A percentile compares a stretch with the other conserved stretches of the same genome.
Conservation (phyloP, 805 yeast genomes). For the Torulaspora microellipsoides region DNA sequence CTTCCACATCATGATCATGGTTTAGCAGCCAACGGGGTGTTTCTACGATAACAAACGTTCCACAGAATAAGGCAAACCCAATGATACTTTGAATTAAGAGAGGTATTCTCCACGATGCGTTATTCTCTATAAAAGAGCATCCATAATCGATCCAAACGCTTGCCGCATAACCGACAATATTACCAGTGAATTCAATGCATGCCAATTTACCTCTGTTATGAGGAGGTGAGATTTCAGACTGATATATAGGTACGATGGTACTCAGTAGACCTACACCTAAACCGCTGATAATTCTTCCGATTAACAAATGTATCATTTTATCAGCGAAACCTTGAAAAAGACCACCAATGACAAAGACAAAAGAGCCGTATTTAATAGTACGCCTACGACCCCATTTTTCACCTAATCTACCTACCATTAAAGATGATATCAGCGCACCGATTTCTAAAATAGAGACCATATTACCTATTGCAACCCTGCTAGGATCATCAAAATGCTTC, state of each 20-base stretch:
- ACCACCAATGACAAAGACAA: constrained; percentile 76
- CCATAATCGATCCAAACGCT: constrained; percentile 84
- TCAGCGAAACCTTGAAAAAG: constrained; percentile 59
- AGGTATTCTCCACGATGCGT: constrained; percentile 75
- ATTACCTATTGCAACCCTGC: constrained; percentile 71
- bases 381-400: constrained; percentile 75
- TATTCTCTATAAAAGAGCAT: constrained; percentile 58
- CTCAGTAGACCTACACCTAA: constrained; percentile 83
- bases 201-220: constrained; percentile 78
- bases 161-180: constrained; percentile 71
- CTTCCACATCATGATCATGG: constrained; percentile 76
- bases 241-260: constrained; percentile 83
- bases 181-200: constrained; percentile 84
- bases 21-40: constrained; percentile 88
- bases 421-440: constrained; percentile 78
- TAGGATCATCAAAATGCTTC: constrained; percentile 66
- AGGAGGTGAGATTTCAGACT: constrained; percentile 83
- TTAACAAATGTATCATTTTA: constrained; percentile 52
- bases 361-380: constrained; percentile 76
- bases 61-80: constrained; percentile 62
- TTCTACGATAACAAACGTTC: constrained; percentile 77
- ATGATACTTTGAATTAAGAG: constrained; percentile 69
- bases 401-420: constrained; percentile 71
- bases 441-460: constrained; percentile 85
- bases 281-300: constrained; percentile 76